Base-by-base conservation (phyloP, 176 grass and related monocot species). In the Hsuehochloa calcarea region DNA sequence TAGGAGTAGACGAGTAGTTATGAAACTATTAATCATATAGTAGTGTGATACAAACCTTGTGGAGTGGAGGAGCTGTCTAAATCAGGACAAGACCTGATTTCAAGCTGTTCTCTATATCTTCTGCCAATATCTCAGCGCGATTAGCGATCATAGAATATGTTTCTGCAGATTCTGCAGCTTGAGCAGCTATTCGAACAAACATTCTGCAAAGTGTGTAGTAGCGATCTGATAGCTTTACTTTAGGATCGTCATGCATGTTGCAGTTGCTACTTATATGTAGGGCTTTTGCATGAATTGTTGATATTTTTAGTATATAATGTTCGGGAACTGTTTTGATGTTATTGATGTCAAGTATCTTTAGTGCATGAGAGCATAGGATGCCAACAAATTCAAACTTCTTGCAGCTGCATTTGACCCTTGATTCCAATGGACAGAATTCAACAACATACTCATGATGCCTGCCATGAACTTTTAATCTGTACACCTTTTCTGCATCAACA, bases 341-440 rank as follows among this genome's bases (percentile, higher is more conserved):
- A 41, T 41, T 41, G 40, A 41, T 41, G 8, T 41, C 40, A 41
- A 41, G 40, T 0, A 41, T 64, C 26, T 15, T 64, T 26, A 64
- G 22, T 27, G 61, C 23, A 54, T 74, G 71, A 38, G 2, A 76
- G 17, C 73, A 76, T 6, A 76, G 9, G 31, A 76, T 58, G 3
- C 34, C 2, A 1, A 5, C 27, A 75, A 75, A 75, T n/a, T 81
- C 50, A 82, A 82, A 78, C n/a, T 61, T 62, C 23, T 78, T 67
- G 4, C 79, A 81, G 3, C 47, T 69, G 1, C 65, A 81, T 8
- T 17, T 69, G 5, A 81, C 11, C 11, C 11, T 68, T 40, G 5
- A 22, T 56, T 52, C 65, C 6, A 1, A 14, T 58, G 65, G 3
- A 69, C 3, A 41, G 12, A 58, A 58, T 20, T 41, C 56, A 1